These are phyloP conservation scores for Posidonia oceanica DNA, from an alignment of 116 monocot genomes.

Conservation along the genomic window DNA sequence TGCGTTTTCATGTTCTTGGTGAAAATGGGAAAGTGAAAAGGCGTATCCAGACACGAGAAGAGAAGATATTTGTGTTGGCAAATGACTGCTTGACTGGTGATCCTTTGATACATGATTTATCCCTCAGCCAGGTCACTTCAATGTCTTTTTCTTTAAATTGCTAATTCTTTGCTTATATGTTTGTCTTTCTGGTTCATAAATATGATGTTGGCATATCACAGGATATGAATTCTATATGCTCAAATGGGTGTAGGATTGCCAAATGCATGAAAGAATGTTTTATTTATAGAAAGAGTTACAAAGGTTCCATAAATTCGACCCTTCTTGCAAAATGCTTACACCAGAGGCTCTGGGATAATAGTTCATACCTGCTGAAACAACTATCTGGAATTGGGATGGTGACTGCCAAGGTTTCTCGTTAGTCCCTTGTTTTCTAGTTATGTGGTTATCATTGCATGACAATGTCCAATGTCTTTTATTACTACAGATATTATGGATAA, in stretches of 20 bases:
- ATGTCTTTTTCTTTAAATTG: not conserved
- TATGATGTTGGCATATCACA: constrained; percentile 15
- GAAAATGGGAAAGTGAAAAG: constrained; percentile 89
- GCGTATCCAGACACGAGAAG: constrained; percentile 91
- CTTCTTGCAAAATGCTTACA: constrained; percentile 77
- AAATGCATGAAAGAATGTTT: constrained; percentile 98
- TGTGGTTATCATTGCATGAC: too few relatives aligned
- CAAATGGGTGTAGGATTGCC: constrained; percentile 85
- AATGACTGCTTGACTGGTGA: constrained; percentile 97
- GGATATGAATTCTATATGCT: constrained; percentile 78
- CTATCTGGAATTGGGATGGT: constrained; percentile 98
- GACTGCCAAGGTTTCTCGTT: constrained; percentile 78
- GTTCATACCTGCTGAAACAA: constrained; percentile 87
- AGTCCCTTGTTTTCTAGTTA: too few relatives aligned
- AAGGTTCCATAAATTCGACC: constrained; percentile 56
- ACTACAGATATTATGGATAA: not conserved
- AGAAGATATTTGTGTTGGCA: constrained; percentile 82
- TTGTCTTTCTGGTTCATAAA: not conserved
- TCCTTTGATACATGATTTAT: constrained; percentile 76
- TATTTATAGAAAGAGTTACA: constrained; percentile 79
- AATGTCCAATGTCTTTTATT: too few relatives aligned
- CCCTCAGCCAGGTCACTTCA: constrained; percentile 64
- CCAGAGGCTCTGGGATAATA: constrained; percentile 90
- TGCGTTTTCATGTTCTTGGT: constrained; percentile 63
- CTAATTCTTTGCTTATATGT: not conserved